A percentile compares a stretch with the other conserved stretches of the same genome.
Evolutionary conservation across 2,329 filamentous ascomycete species (phyloP).

Genomic region (Arthrobotrys entomopaga): DNA sequence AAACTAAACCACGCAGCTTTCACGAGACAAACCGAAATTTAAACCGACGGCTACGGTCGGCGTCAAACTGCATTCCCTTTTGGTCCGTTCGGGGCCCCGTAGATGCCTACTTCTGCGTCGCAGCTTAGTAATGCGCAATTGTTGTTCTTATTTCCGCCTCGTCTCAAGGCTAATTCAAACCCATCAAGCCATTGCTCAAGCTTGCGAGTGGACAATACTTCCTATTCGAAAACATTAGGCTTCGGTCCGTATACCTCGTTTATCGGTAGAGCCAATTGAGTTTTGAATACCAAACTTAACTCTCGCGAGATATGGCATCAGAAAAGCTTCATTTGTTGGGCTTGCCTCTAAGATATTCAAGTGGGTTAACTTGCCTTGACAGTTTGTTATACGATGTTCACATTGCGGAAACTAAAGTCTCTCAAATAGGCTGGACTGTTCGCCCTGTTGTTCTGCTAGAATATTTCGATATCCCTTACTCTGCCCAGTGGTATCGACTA

Average conservation of each 20-base stretch:
- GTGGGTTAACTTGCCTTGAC: conserved; percentile 9
- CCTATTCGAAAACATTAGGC: no score
- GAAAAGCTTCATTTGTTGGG: conserved; percentile 30
- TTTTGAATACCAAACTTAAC: no score
- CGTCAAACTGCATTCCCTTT: no score
- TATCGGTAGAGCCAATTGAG: no score
- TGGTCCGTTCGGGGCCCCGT: not conserved
- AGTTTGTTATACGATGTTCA: no score
- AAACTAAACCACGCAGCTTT: no score
- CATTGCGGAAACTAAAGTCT: not conserved
- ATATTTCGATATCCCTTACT: conserved; percentile 49
- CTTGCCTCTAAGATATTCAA: conserved; percentile 44
- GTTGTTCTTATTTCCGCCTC: not conserved
- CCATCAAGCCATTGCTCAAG: not conserved
- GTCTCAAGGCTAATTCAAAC: not conserved
- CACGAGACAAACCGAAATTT: no score
- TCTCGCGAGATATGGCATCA: not conserved
- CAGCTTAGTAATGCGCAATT: not conserved
- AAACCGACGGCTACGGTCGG: no score
- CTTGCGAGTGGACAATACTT: no score
- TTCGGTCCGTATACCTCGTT: no score
- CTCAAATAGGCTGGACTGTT: conserved; percentile 43
- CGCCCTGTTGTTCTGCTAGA: conserved; percentile 42
- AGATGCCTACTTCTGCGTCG: conserved; percentile 1
- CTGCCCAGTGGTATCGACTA: conserved; percentile 35